Evolutionary conservation across 2,329 filamentous ascomycete genomes (phyloP).

Genomic region (Phaeosphaeriaceae sp.): DNA sequence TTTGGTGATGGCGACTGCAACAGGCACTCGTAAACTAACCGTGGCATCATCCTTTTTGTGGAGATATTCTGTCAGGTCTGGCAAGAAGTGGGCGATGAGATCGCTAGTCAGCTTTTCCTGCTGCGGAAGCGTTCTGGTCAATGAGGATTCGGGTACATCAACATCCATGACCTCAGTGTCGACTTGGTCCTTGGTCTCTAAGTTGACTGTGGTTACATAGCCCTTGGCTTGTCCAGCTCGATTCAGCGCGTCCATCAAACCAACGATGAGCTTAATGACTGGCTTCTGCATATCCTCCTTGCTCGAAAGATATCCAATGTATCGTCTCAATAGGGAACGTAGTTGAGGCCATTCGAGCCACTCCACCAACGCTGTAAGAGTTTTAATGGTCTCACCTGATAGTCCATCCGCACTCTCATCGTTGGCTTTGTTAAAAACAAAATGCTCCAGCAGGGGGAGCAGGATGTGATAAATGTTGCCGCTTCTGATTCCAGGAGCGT

Average conservation of each 20-base stretch:
- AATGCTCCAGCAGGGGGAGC: conserved; percentile 91
- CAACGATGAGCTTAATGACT: conserved; percentile 81
- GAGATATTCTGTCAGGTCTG: conserved; percentile 81
- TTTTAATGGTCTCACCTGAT: conserved; percentile 83
- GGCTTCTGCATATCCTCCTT: conserved; percentile 87
- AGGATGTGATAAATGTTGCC: conserved; percentile 86
- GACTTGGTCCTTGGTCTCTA: conserved; percentile 44
- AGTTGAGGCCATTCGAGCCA: conserved; percentile 92
- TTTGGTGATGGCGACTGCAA: conserved; percentile 88
- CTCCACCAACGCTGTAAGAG: conserved; percentile 76
- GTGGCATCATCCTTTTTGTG: conserved; percentile 95
- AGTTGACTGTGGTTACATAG: conserved; percentile 27
- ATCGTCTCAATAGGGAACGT: conserved; percentile 82
- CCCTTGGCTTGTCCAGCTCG: conserved; percentile 55
- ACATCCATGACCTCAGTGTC: conserved; percentile 33
- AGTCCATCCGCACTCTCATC: conserved; percentile 82
- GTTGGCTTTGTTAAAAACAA: conserved; percentile 83
- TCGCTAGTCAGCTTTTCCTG: conserved; percentile 74
- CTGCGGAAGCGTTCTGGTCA: conserved; percentile 73
- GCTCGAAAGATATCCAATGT: conserved; percentile 80
- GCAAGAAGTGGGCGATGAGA: conserved; percentile 77
- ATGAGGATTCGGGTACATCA: conserved; percentile 37
- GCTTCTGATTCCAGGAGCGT: conserved; percentile 74
- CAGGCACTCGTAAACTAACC: conserved; percentile 89
- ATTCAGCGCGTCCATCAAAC: conserved; percentile 79